phyloP scores from a whole-genome alignment of 371 early-diverging fungal genomes.

The Haplosporangium sp. region DNA sequence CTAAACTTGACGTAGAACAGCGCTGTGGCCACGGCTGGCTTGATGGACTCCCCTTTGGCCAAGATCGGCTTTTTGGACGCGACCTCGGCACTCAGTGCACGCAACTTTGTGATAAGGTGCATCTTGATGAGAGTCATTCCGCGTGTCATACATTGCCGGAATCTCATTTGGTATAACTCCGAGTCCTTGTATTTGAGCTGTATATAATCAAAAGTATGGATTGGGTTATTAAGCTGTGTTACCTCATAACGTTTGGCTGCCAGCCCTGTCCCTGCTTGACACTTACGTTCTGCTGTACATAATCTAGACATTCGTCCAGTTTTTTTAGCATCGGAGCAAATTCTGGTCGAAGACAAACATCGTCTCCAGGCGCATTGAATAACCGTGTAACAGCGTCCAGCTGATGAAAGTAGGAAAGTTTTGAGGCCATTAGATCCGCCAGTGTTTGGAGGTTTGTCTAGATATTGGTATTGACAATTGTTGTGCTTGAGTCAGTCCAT shows the following conservation, averaged over 20 bases:
- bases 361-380: slow-evolving; percentile 85
- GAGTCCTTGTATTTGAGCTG: slow-evolving; percentile 83
- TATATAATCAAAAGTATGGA: background rate
- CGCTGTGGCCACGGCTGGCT: slow-evolving; percentile 53
- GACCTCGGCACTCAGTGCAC: slow-evolving; percentile 71
- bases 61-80: slow-evolving; percentile 59
- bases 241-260: too few species aligned
- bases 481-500: too few species aligned
- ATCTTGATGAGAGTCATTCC: slow-evolving; percentile 91
- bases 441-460: slow-evolving; percentile 72
- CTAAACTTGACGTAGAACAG: slow-evolving; percentile 85
- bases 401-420: slow-evolving; percentile 82
- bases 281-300: slow-evolving; percentile 79
- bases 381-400: slow-evolving; percentile 82
- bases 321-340: slow-evolving; percentile 83
- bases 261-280: background rate
- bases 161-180: slow-evolving; percentile 90
- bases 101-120: slow-evolving; percentile 78
- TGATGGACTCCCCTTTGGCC: slow-evolving; percentile 54
- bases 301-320: slow-evolving; percentile 84
- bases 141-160: slow-evolving; percentile 90
- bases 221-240: too few species aligned
- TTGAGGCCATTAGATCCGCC: slow-evolving; percentile 70
- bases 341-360: slow-evolving; percentile 76
- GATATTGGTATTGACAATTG: too few species aligned